Evolutionary conservation across 257 asterid species (phyloP), one percentile per base, ranked within the genome.

Genomic region (Solanum habrochaites): DNA sequence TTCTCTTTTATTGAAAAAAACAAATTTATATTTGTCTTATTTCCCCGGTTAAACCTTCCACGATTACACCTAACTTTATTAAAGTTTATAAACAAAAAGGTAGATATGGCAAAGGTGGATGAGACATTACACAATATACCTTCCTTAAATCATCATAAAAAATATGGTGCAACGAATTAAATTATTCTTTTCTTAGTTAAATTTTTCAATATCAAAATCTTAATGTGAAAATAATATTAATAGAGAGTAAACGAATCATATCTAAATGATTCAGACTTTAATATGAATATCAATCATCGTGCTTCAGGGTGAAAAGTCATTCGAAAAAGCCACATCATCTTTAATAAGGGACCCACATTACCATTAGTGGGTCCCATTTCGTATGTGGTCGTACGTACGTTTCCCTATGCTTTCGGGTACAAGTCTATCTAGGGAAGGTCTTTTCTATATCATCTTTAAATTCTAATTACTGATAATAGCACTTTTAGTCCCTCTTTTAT

Each of bases 341-440:
- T 16, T 27, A 25, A 45, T 4, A 21, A 0, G 10, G 84, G 84
- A 8, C 27, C 83, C 64, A 78, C 37, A 25, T 15, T 8, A 10
- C 23, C 67, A 15, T 5, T 7, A 45, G 81, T 70, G 87, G 92
- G 90, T 32, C 87, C 78, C 71, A 71, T 42, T 82, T 81, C 87
- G 93, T 82, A 90, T 89, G 89, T 31, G 77, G 88, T 89, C 91
- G 93, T 93, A 91, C 94, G 88, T 86, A 90, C 88, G 85, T 27
- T 11, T 37, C 2, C 72, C 80, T 42, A 71, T n/a, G 8, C 62
- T 75, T 49, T 40, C 74, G 25, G 32, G 62, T 37, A 62, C 85
- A 72, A 25, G 43, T 56, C 67, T 85, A 91, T 90, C 92, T 58
- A 92, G 96, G 93, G 98, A 43, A 92, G 98, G 98, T 88, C 66